Conservation (phyloP, 1,284 basidiomycete genomes). For the Puccinia hordei region DNA sequence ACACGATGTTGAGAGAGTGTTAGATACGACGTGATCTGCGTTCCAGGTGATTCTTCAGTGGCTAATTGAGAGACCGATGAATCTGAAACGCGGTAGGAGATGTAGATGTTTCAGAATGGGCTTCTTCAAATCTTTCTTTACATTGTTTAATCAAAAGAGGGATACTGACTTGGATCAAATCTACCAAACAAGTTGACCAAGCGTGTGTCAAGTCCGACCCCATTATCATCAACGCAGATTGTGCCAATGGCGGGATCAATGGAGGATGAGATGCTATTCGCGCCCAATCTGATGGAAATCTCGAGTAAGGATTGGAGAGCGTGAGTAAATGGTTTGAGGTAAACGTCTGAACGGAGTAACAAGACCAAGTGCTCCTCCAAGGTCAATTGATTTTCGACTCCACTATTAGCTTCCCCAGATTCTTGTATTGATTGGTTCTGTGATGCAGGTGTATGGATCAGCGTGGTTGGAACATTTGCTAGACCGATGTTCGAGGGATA, state of each 20-base stretch:
- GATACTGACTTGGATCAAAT: conserved; percentile 25
- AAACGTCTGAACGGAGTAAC: conserved; percentile 15
- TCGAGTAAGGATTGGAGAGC: conserved; percentile 15
- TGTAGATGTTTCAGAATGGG: not conserved
- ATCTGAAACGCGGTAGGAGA: not conserved
- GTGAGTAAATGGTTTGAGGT: conserved; percentile 8
- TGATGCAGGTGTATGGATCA: too few relatives aligned
- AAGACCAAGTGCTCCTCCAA: conserved; percentile 66
- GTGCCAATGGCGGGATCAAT: conserved; percentile 8
- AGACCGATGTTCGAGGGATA: too few relatives aligned
- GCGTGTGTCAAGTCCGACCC: not conserved
- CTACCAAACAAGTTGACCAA: conserved; percentile 14
- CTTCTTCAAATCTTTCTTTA: not conserved
- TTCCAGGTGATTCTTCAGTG: not conserved
- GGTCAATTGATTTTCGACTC: too few relatives aligned
- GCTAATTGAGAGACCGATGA: not conserved
- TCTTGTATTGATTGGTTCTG: too few relatives aligned
- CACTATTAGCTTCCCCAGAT: too few relatives aligned
- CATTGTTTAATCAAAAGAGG: not conserved
- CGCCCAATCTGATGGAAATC: conserved; percentile 19
- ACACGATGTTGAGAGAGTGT: not conserved
- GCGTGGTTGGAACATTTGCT: too few relatives aligned
- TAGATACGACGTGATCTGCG: not conserved
- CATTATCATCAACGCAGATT: conserved; percentile 27
- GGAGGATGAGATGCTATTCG: conserved; percentile 18